Base-by-base conservation (phyloP, 1,284 basidiomycete species). In the Pisolithus thermaeus region DNA sequence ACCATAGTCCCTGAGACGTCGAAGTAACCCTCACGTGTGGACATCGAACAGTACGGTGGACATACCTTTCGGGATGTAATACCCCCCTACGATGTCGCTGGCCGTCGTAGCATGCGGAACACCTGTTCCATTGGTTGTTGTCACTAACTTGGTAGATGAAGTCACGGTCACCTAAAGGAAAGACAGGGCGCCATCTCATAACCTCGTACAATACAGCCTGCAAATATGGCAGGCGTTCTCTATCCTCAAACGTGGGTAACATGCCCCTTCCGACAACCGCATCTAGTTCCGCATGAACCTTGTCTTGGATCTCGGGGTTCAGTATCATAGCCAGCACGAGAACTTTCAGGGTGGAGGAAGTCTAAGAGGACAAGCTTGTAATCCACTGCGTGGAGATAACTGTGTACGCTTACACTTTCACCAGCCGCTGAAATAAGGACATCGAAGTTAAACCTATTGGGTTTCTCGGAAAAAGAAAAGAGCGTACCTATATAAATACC, bases 291-390 rank as follows among this genome's bases (percentile, higher is more conserved):
- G 54, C 59, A 49, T 74, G 74, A 7, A 74, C 75, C 4, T 62
- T 65, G 4, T 52, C 46, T 54, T 79, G 77, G 8, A 76, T 66
- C 3, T 70, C 64, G 0, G 76, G 78, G 56, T 79, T 51, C 6
- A 74, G 60, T 1, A 76, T 65, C 76, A 81, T 79, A 5, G 76
- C 70, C 35, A 78, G 65, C 40, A 81, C 57, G 52, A 80, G 78
- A 0, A 70, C 73, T 1, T 68, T 64, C 18, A 75, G 56, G 2
- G 73, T 72, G 0, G 77, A 70, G 1, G 73, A 59, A 1, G 73
- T 75, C 77, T 79, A n/a, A 36, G 35, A 44, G 46, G 30, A 20
- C 23, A 0, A 52, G 30, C 12, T 35, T 14, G 54, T 42, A 14
- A n/a, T 5, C 25, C 44, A 37, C 16, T 27, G 36, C n/a, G n/a